A percentile compares a stretch with the other conserved stretches of the same genome.
These are phyloP conservation scores for Seiridium unicorne DNA, from an alignment of 2,329 filamentous ascomycete genomes.

Conservation along the genomic window DNA sequence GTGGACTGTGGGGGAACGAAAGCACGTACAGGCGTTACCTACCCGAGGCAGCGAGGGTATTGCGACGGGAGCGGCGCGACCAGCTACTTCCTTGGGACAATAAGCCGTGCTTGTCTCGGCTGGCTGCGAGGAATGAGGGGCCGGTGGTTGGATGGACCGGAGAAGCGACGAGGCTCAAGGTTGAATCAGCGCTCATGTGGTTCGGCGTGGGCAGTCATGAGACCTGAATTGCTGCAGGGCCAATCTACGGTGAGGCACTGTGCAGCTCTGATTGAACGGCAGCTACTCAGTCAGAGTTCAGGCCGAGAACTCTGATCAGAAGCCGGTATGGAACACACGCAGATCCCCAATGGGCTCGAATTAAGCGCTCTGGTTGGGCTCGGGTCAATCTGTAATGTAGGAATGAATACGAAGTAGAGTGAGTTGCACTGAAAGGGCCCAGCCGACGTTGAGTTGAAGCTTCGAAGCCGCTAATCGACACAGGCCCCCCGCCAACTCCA, in stretches of 20 bases:
- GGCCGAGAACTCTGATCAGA: neutral
- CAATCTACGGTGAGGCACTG: neutral
- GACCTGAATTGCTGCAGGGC: neutral
- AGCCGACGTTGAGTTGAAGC: no score
- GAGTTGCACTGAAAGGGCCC: no score
- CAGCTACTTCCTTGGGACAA: constrained; percentile 1
- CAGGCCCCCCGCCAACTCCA: no score
- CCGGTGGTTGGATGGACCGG: neutral
- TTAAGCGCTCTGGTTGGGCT: no score
- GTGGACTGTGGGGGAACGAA: neutral
- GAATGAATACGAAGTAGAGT: no score
- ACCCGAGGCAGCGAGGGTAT: no score
- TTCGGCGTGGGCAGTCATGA: neutral
- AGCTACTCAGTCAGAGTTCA: neutral
- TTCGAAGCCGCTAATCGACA: no score
- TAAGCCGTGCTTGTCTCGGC: neutral
- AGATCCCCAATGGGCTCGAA: no score
- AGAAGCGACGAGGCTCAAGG: neutral
- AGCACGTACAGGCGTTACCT: no score
- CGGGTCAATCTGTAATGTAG: no score
- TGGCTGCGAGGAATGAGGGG: neutral
- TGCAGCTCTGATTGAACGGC: neutral
- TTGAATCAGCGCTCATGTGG: constrained; percentile 1
- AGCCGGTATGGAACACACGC: no score
- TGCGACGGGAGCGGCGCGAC: neutral